Evolutionary conservation across 257 asterid genomes (phyloP).

Genomic region (Salvia splendens): DNA sequence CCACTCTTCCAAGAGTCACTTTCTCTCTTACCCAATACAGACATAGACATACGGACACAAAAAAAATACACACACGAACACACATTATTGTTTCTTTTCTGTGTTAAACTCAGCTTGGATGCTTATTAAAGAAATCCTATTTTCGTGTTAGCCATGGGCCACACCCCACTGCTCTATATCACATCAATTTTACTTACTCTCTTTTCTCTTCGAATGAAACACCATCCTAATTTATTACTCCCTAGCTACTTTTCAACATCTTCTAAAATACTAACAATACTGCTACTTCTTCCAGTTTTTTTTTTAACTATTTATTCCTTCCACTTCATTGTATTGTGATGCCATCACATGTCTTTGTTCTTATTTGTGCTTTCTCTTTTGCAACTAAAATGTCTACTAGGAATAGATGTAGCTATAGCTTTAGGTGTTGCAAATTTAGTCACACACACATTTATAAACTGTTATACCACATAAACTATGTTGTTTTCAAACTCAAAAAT

Average conservation of each 20-base stretch:
- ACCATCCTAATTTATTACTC: too few species aligned
- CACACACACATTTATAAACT: too few species aligned
- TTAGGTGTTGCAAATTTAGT: too few species aligned
- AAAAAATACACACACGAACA: slow-evolving; percentile 37
- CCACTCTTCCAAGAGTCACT: slow-evolving; percentile 42
- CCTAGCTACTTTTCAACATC: not conserved
- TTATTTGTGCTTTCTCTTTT: not conserved
- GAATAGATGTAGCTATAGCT: too few species aligned
- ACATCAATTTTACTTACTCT: not conserved
- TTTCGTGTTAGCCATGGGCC: slow-evolving; percentile 33
- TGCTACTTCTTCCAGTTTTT: too few species aligned
- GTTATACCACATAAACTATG: too few species aligned
- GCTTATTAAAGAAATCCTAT: slow-evolving; percentile 34
- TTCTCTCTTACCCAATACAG: slow-evolving; percentile 24
- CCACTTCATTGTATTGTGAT: not conserved
- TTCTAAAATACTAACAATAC: not conserved
- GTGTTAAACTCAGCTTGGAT: slow-evolving; percentile 20
- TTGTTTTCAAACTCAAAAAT: too few species aligned
- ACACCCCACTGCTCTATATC: slow-evolving; percentile 25
- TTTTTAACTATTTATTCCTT: not conserved
- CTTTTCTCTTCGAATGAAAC: not conserved
- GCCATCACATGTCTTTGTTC: not conserved
- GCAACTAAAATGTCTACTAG: too few species aligned
- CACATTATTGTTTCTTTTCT: slow-evolving; percentile 23
- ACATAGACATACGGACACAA: slow-evolving; percentile 30